Base-by-base conservation (phyloP, 306 rosid species). In the Vachellia pachyceras region DNA sequence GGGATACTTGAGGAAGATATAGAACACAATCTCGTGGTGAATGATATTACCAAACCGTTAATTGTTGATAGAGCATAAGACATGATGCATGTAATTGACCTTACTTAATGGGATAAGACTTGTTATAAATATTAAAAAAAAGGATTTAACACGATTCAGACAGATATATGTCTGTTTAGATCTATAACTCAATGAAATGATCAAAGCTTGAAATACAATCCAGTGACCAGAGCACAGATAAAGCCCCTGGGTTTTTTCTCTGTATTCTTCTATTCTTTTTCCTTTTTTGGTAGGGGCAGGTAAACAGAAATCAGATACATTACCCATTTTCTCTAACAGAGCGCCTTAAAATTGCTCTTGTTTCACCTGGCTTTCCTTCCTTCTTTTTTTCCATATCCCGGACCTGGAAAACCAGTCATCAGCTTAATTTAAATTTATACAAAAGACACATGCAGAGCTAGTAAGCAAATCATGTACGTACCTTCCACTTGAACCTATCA, bases 341-440 rank as follows among this genome's bases (percentile, higher is more conserved):
- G 29, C 95, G 97, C 82, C 99, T 91, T 77, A 94, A 78, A 83
- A 89, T 90, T 63, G 97, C 97, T 90, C 97, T 94, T 17, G 98
- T 97, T 79, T 94, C 98, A n/a, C 99, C 99, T 23, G 98, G 99
- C 80, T 89, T 94, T 78, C 99, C 99, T 94, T 96, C 99, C 84
- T 90, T 96, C 83, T 83, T 96, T 83, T 90, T 94, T 86, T 96
- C 99, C 99, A 96, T 96, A 85, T 96, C 98, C 46, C 98, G 87
- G 33, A 92, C 92, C 99, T 96, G 46, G 77, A 72, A 75, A 63
- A 79, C 39, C 39, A 82, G 44, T 72, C 23, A 57, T 41, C 72
- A 60, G 79, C 57, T 40, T 40, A 3, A 10, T 61, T 40, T 40
- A 3, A 10, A 60, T 25, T 23, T 23, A 0, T 5, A 60, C 39